Base-by-base conservation (phyloP, 768 basidiomycete species). In the Leccinum ochraceum region DNA sequence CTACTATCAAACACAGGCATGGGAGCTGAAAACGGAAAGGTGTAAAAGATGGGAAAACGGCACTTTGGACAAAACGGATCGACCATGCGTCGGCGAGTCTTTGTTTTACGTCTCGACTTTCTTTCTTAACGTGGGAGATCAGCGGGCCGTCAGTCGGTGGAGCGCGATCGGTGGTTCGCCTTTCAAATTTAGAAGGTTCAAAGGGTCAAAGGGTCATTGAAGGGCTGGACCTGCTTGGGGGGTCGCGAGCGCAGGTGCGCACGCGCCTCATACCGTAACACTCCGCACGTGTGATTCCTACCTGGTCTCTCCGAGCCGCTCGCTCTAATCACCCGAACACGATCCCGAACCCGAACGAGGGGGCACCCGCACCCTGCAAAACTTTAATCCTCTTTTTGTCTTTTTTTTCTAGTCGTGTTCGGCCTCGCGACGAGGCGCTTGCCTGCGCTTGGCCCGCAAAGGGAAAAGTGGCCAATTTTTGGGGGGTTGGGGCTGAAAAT, bases 51-150 rank as follows among this genome's bases (percentile, higher is more conserved):
- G 54, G 11, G 26, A 51, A 51, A 49, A 3, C 22, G 13, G 20
- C 50, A 26, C 16, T 28, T 51, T 20, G 34, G 24, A 20, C 17
- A 26, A 49, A 34, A 34, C 17, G 11, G 44, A 48, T 49, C 39
- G 32, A 60, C 68, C 68, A 70, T 59, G 68, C 58, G 63, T 66
- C 66, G 67, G 69, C 36, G 67, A 37, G 67, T 55, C 63, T 57
- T 60, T 56, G 48, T 16, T 49, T 49, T 49, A 49, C 48, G 48
- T 49, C 48, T 44, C 42, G n/a, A 44, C n/a, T 44, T 17, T 9
- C 1, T 57, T 24, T 34, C 60, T 16, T 48, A 49, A 39, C 46
- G 26, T 24, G 61, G 54, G 28, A 42, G n/a, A 44, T 44, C 56
- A 17, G 53, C 36, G 66, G 55, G 28, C 34, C 52, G 34, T 53